Percentiles rank a stretch among this genome's conserved stretches.
Evolutionary conservation across 164 flowering plant genomes (phyloP).

Genomic region (Macadamia integrifolia): DNA sequence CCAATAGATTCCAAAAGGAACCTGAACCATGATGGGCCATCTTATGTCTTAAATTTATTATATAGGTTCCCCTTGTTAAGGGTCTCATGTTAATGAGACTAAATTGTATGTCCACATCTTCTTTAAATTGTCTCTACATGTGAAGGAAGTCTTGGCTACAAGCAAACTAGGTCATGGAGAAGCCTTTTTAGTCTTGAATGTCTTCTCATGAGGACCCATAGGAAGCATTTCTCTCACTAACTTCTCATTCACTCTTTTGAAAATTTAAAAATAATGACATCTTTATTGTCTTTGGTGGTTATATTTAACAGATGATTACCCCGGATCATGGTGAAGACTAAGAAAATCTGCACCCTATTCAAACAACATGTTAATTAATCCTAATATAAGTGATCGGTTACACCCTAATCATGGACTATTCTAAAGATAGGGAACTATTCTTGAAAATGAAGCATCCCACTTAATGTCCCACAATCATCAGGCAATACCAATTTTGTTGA

Average conservation of each 20-base stretch:
- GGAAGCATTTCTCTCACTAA: not conserved
- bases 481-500: slow-evolving; percentile 4
- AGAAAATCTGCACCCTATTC: slow-evolving; percentile 48
- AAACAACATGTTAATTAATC: slow-evolving; percentile 27
- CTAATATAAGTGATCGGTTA: not conserved
- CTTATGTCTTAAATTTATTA: not conserved
- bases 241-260: slow-evolving; percentile 7
- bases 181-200: not conserved
- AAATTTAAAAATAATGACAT: slow-evolving; percentile 15
- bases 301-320: not conserved
- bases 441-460: slow-evolving; percentile 9
- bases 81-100: not conserved
- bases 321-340: slow-evolving; percentile 36
- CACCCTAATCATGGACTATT: not conserved
- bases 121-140: not conserved
- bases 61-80: not conserved
- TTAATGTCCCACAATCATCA: not conserved
- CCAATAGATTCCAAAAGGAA: not conserved
- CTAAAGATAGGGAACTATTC: not conserved
- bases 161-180: not conserved
- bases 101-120: not conserved
- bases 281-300: slow-evolving; percentile 13
- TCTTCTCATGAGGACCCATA: not conserved
- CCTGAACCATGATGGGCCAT: not conserved
- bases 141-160: slow-evolving; percentile 1